phyloP scores from a whole-genome alignment of 2,329 filamentous ascomycete genomes.

The Chrysoporthe deuterocubensis region DNA sequence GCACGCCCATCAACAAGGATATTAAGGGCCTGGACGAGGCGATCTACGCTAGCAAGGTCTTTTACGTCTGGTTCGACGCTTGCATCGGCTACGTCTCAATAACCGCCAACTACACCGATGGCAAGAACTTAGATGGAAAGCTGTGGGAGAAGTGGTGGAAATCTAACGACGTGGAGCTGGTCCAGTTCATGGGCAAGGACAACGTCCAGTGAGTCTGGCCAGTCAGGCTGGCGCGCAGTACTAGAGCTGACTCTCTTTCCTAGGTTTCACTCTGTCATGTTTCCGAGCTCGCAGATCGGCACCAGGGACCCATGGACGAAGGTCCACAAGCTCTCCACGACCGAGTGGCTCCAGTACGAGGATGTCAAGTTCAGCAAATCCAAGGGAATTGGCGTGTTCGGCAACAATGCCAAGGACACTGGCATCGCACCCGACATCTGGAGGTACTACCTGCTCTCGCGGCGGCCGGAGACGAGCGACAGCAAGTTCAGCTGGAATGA shows the following conservation, averaged over 20 bases:
- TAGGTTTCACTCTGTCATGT: conserved; percentile 84
- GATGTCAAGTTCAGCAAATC: conserved; percentile 93
- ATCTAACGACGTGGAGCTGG: conserved; percentile 83
- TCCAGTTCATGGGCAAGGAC: conserved; percentile 96
- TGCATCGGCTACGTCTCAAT: conserved; percentile 95
- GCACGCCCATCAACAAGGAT: conserved; percentile 60
- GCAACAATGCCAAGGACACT: conserved; percentile 85
- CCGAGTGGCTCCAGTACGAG: conserved; percentile 89
- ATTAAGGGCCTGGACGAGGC: conserved; percentile 55
- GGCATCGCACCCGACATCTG: conserved; percentile 79
- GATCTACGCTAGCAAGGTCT: conserved; percentile 67
- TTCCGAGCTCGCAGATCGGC: conserved; percentile 84
- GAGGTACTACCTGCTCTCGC: conserved; percentile 76
- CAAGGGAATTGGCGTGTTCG: conserved; percentile 86
- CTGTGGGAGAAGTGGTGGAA: conserved; percentile 96
- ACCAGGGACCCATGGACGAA: conserved; percentile 87
- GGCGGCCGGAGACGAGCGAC: conserved; percentile 73
- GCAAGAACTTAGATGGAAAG: conserved; percentile 49
- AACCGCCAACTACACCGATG: conserved; percentile 81
- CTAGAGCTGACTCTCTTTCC: conserved; percentile 40
- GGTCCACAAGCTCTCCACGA: conserved; percentile 85
- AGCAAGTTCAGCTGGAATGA: conserved; percentile 74
- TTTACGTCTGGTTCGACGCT: conserved; percentile 79
- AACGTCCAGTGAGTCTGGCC: conserved; percentile 56
- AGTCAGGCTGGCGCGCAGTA: neutral